Conservation (phyloP, 2,329 filamentous ascomycete genomes). For the Blastomyces emzantsi region DNA sequence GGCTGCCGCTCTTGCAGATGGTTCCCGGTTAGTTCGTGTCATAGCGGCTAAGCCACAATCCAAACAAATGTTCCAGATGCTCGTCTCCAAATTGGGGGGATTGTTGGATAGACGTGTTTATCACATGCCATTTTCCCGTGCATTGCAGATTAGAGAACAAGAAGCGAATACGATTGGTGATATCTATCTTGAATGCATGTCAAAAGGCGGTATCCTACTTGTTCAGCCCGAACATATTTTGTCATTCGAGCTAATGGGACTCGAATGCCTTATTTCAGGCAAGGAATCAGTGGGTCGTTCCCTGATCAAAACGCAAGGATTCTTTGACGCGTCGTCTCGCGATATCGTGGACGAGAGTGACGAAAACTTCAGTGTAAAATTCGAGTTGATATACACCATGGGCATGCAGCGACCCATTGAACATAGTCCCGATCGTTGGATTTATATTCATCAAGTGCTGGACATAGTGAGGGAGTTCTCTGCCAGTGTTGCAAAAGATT, state of each 20-base stretch:
- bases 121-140: constrained; percentile 52
- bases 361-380: constrained; percentile 51
- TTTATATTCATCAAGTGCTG: constrained; percentile 46
- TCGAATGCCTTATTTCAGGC: constrained; percentile 47
- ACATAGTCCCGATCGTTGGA: constrained; percentile 49
- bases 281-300: constrained; percentile 32
- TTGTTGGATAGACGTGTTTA: constrained; percentile 47
- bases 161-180: constrained; percentile 23
- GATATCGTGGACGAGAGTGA: constrained; percentile 58
- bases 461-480: constrained; percentile 34
- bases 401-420: constrained; percentile 46
- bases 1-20: constrained; percentile 46
- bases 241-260: constrained; percentile 55
- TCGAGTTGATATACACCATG: constrained; percentile 55
- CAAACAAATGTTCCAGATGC: constrained; percentile 51
- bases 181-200: constrained; percentile 30
- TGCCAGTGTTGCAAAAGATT: constrained; percentile 20
- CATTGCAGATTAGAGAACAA: constrained; percentile 23
- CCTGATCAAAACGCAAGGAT: constrained; percentile 46
- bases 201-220: constrained; percentile 47
- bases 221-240: constrained; percentile 55
- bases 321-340: constrained; percentile 42
- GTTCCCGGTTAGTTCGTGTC: constrained; percentile 44
- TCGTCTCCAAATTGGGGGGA: constrained; percentile 48
- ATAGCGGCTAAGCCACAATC: constrained; percentile 54